Percentiles rank a stretch among this genome's conserved stretches.
Conservation (phyloP, 805 yeast genomes). For the Danielia reshetovae region DNA sequence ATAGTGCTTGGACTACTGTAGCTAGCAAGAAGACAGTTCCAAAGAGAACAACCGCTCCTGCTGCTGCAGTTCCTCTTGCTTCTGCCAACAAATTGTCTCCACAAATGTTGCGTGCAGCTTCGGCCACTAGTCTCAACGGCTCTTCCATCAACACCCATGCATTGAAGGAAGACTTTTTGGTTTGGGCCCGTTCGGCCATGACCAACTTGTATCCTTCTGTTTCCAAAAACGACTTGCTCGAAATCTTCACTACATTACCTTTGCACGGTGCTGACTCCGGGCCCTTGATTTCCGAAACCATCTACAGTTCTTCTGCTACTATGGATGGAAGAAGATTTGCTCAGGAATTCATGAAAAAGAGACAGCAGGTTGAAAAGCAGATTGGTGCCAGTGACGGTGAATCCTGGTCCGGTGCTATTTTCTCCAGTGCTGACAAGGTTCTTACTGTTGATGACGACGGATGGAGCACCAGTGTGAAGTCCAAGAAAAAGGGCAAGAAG, state of each 20-base stretch:
- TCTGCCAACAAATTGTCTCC: conserved; percentile 24
- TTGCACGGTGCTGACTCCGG: conserved; percentile 60
- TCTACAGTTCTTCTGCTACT: conserved; percentile 80
- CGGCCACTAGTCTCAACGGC: conserved; percentile 25
- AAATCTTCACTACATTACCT: conserved; percentile 78
- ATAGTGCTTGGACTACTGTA: conserved; percentile 41
- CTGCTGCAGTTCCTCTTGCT: conserved; percentile 15
- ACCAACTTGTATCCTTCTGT: conserved; percentile 69
- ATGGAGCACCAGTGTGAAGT: conserved; percentile 41
- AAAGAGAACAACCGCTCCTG: conserved; percentile 9
- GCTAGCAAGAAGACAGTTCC: conserved; percentile 25
- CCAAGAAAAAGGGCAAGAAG: conserved; percentile 38
- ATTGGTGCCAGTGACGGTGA: conserved; percentile 39
- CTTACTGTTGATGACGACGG: conserved; percentile 42
- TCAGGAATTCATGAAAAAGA: conserved; percentile 76
- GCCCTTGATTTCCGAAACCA: conserved; percentile 88
- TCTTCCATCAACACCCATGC: conserved; percentile 20
- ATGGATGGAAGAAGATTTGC: conserved; percentile 97
- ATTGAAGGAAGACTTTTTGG: conserved; percentile 53
- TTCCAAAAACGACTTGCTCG: conserved; percentile 71
- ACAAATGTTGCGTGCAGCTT: conserved; percentile 34
- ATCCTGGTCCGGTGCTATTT: conserved; percentile 73
- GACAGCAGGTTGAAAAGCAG: conserved; percentile 65
- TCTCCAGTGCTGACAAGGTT: conserved; percentile 37
- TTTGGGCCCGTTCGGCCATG: conserved; percentile 70